Conservation (phyloP, 257 asterid genomes). For the Leonotis leonurus region DNA sequence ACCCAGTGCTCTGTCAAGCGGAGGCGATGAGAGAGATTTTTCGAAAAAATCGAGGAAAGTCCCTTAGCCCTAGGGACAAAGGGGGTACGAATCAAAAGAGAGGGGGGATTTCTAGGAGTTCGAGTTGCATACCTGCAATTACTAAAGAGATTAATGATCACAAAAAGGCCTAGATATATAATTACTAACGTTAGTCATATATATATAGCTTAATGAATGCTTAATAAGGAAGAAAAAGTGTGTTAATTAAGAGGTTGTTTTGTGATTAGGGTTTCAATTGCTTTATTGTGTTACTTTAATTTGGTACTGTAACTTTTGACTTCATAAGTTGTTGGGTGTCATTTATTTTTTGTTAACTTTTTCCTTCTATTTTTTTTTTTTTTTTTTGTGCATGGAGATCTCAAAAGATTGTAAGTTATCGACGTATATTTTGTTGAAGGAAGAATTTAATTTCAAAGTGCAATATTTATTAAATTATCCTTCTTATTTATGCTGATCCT, state of each 20-base stretch:
- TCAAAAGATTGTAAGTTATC: background rate
- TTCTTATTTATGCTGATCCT: too few species aligned
- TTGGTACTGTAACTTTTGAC: background rate
- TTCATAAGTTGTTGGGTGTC: background rate
- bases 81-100: constrained; percentile 18
- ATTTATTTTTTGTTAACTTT: too few species aligned
- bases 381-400: background rate
- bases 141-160: constrained; percentile 31
- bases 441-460: background rate
- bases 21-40: constrained; percentile 75
- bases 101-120: constrained; percentile 55
- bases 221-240: background rate
- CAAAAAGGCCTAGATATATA: background rate
- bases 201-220: background rate
- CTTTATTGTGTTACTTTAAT: background rate
- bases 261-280: background rate
- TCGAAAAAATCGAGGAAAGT: constrained; percentile 53
- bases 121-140: constrained; percentile 77
- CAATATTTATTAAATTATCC: background rate
- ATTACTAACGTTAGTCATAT: background rate
- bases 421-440: background rate
- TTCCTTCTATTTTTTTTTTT: background rate
- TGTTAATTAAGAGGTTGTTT: background rate
- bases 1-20: constrained; percentile 78
- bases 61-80: constrained; percentile 57